Evolutionary conservation across 2,329 filamentous ascomycete species (phyloP), one percentile per base, ranked within the genome.

Genomic region (Stachybotrys chlorohalonatus): DNA sequence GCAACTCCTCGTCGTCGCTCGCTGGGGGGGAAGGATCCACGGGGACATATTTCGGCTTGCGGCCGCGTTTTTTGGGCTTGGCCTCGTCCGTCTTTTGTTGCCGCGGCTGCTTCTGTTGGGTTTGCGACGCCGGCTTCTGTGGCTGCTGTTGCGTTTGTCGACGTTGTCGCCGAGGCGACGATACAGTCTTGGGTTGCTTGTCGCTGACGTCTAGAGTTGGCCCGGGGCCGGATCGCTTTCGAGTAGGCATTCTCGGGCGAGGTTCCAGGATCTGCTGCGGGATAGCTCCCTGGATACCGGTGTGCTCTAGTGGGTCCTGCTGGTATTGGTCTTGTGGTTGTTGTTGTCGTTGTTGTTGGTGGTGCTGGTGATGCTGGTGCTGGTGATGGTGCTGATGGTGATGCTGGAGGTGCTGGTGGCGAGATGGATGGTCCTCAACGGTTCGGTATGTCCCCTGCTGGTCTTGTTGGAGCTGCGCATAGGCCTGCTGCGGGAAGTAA

Each of bases 51-150:
- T 61, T 65, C 9, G 63, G 61, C 47, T 65, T 65, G 32, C 63
- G 57, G 2, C 63, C 63, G n/a, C 63, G 63, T 49, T 59, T 65
- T 54, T 58, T 63, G n/a, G 54, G 59, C 11, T 60, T 62, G 8
- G 24, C 24, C 24, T 24, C 55, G 53, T 45, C 24, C 24, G 24
- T 4, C 24, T 42, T 9, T 9, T 42, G 8, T 13, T 42, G 9
- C 13, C 13, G 36, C 8, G 36, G 36, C 36, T 42, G 36, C 36
- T 42, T 13, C 13, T 42, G 9, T 42, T 9, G 36, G 24, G 24
- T 24, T 24, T 24, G 24, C 24, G 24, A 24, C 24, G 24, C 24
- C 24, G 24, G 4, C 24, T 24, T 24, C 13, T 42, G 36, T 13
- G 8, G 8, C 36, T 42, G 36, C 36, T 42, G 36, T 42, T 13